Conservation (phyloP, 345 rosid species). For the Fremontodendron californicum region DNA sequence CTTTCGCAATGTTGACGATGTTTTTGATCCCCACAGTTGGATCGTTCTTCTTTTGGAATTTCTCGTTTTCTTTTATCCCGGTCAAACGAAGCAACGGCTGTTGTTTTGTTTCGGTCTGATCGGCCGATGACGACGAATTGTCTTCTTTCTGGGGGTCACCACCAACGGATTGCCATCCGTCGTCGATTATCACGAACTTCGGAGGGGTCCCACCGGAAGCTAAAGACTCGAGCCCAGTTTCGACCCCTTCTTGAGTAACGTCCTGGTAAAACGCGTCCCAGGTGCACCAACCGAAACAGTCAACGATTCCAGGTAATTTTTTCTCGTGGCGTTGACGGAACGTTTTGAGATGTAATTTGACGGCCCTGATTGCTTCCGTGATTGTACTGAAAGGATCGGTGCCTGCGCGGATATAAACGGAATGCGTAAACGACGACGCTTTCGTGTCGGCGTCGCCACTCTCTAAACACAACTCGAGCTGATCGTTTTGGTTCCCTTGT, state of each 20-base stretch:
- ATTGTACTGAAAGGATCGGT: constrained; percentile 75
- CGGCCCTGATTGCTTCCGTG: constrained; percentile 65
- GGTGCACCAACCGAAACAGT: constrained; percentile 95
- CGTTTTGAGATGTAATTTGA: constrained; percentile 60
- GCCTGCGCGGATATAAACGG: constrained; percentile 66
- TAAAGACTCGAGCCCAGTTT: constrained; percentile 66
- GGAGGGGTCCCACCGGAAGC: constrained; percentile 76
- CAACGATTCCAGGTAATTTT: constrained; percentile 74
- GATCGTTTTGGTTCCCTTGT: constrained; percentile 67
- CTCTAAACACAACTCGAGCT: constrained; percentile 84
- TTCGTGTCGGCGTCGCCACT: constrained; percentile 71
- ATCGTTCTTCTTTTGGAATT: constrained; percentile 66
- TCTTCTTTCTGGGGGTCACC: constrained; percentile 27
- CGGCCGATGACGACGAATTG: neutral
- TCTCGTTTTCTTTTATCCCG: constrained; percentile 69
- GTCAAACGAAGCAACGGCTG: constrained; percentile 57
- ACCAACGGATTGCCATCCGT: constrained; percentile 94
- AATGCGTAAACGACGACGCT: constrained; percentile 63
- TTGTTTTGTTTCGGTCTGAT: constrained; percentile 26
- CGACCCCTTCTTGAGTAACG: constrained; percentile 91
- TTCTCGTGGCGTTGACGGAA: constrained; percentile 90
- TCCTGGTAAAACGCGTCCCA: constrained; percentile 99
- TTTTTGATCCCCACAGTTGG: constrained; percentile 64
- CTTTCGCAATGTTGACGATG: constrained; percentile 61
- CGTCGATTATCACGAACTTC: constrained; percentile 85